Conservation (phyloP, 306 rosid species). For the Pueraria montana region DNA sequence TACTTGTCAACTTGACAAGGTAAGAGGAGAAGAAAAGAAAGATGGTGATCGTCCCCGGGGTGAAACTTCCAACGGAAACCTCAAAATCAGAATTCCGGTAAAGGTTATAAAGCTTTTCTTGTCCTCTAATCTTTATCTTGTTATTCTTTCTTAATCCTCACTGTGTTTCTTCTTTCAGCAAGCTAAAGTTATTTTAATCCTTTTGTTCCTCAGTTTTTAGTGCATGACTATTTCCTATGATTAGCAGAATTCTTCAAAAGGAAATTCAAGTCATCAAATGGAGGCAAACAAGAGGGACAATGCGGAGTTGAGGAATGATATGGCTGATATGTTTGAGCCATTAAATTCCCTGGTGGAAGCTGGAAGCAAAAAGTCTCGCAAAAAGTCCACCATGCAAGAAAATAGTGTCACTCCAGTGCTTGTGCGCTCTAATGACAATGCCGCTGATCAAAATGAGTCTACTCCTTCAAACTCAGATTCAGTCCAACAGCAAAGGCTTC, state of each 20-base stretch:
- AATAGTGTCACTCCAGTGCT: conserved; percentile 32
- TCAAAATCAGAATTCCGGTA: conserved; percentile 47
- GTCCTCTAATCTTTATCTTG: background rate
- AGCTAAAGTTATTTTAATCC: background rate
- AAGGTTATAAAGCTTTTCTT: conserved; percentile 32
- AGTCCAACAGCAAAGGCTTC: conserved; percentile 31
- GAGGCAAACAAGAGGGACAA: conserved; percentile 40
- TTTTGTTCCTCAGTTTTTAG: conserved; percentile 7
- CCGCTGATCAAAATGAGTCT: conserved; percentile 31
- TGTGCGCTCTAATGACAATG: conserved; percentile 42
- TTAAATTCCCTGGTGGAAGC: conserved; percentile 51
- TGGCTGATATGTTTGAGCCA: conserved; percentile 40
- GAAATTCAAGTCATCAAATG: conserved; percentile 45
- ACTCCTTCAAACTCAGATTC: conserved; percentile 41
- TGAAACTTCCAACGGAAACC: conserved; percentile 23
- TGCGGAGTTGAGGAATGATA: conserved; percentile 43
- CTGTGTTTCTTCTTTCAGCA: background rate
- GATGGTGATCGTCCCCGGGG: conserved; percentile 22
- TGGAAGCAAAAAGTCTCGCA: conserved; percentile 37
- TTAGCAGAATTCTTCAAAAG: conserved; percentile 52
- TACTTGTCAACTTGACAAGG: conserved; percentile 39
- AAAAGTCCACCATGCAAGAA: conserved; percentile 35
- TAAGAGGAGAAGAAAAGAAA: conserved; percentile 35
- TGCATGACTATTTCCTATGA: conserved; percentile 25
- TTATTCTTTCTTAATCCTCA: background rate